These are phyloP conservation scores for Fermentozyma sake DNA, from an alignment of 1,139 yeast genomes.

Conservation along the genomic window DNA sequence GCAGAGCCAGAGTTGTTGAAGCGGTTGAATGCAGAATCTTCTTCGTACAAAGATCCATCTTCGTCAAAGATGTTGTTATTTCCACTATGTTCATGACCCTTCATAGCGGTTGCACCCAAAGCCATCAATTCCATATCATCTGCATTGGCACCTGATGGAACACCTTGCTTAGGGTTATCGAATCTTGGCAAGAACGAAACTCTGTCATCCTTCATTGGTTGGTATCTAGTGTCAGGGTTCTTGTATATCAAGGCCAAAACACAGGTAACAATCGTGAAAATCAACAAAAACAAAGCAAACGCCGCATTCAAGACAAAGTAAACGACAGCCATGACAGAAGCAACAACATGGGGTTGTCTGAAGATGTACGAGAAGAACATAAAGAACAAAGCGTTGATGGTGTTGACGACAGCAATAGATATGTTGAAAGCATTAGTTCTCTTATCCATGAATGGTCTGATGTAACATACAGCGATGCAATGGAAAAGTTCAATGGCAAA, in stretches of 20 bases:
- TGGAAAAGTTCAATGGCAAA: slow-evolving; percentile 72
- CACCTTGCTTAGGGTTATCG: slow-evolving; percentile 46
- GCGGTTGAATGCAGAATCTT: slow-evolving; percentile 15
- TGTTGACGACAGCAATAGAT: slow-evolving; percentile 71
- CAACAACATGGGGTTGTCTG: slow-evolving; percentile 78
- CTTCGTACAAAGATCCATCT: slow-evolving; percentile 33
- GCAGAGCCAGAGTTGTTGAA: slow-evolving; percentile 6
- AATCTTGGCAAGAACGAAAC: slow-evolving; percentile 73
- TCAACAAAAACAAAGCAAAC: slow-evolving; percentile 74
- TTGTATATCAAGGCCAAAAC: slow-evolving; percentile 76
- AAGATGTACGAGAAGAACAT: slow-evolving; percentile 85
- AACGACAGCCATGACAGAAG: slow-evolving; percentile 91
- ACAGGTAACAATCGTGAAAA: slow-evolving; percentile 86
- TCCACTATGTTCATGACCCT: slow-evolving; percentile 57
- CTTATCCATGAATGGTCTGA: slow-evolving; percentile 90
- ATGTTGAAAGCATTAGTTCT: slow-evolving; percentile 91
- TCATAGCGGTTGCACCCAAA: slow-evolving; percentile 84
- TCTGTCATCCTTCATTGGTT: slow-evolving; percentile 96
- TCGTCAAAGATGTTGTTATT: slow-evolving; percentile 20
- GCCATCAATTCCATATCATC: slow-evolving; percentile 81
- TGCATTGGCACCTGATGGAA: slow-evolving; percentile 20
- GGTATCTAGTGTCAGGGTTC: slow-evolving; percentile 93
- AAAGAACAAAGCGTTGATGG: slow-evolving; percentile 80
- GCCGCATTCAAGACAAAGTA: slow-evolving; percentile 86
- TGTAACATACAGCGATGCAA: slow-evolving; percentile 58